Conservation (phyloP, 768 basidiomycete species). For the Lactarius pseudohatsudake region DNA sequence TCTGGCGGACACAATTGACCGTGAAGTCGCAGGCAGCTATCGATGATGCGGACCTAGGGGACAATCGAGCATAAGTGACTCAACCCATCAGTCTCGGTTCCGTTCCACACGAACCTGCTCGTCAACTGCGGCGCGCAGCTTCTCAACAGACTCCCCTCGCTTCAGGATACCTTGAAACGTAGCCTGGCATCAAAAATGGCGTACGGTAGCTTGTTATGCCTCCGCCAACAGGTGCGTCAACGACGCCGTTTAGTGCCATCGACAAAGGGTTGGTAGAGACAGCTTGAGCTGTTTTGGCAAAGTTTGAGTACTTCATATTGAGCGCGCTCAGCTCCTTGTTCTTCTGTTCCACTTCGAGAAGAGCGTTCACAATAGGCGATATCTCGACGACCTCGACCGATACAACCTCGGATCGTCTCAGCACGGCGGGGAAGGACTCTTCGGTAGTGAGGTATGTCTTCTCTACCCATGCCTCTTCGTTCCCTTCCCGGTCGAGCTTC, state of each 20-base stretch:
- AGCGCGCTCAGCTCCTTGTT: constrained; percentile 73
- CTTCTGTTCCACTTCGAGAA: constrained; percentile 77
- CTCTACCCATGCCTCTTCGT: constrained; percentile 81
- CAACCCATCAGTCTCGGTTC: constrained; percentile 1
- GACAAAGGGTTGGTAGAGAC: constrained; percentile 79
- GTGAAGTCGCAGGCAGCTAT: constrained; percentile 82
- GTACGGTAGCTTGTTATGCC: constrained; percentile 77
- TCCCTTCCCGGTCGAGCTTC: constrained; percentile 61
- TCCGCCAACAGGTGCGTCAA: constrained; percentile 78
- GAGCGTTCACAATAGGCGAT: constrained; percentile 81
- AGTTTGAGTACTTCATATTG: constrained; percentile 68
- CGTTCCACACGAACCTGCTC: constrained; percentile 60
- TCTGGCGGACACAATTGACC: constrained; percentile 78
- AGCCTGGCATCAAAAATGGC: constrained; percentile 71
- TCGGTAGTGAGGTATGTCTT: constrained; percentile 87
- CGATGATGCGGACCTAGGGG: constrained; percentile 69
- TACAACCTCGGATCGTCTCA: constrained; percentile 85
- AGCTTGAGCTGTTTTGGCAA: constrained; percentile 71
- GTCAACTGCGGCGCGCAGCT: constrained; percentile 72
- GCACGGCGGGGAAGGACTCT: constrained; percentile 87
- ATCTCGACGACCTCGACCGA: constrained; percentile 70
- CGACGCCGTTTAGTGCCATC: constrained; percentile 83
- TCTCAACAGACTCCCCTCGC: constrained; percentile 68
- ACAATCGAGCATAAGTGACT: constrained; percentile 8
- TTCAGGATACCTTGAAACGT: constrained; percentile 65